phyloP scores from a whole-genome alignment of 1,284 basidiomycete species.

The Trametes polyzona region DNA sequence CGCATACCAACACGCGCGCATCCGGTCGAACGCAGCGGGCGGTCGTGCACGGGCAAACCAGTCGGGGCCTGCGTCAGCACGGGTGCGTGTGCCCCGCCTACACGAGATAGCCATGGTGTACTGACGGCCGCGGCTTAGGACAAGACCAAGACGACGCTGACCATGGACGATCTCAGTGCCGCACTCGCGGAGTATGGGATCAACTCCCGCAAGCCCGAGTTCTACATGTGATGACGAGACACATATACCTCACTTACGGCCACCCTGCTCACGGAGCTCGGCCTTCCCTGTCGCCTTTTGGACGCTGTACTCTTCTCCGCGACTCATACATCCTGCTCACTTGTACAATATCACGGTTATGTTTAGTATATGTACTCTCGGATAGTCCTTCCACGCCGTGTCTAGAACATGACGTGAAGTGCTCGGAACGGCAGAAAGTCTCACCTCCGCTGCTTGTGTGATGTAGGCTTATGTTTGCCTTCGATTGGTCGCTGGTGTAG shows the following conservation, averaged over 20 bases:
- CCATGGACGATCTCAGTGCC: conserved; percentile 95
- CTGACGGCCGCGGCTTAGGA: conserved; percentile 53
- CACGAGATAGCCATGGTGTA: not conserved
- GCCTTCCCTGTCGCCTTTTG: too few species aligned
- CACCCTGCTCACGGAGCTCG: not conserved
- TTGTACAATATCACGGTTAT: conserved; percentile 30
- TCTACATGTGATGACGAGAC: conserved; percentile 74
- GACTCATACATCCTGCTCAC: conserved; percentile 19
- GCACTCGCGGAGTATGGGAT: conserved; percentile 96
- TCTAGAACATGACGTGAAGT: too few species aligned
- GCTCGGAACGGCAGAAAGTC: too few species aligned
- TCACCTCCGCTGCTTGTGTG: too few species aligned
- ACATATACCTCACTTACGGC: conserved; percentile 12
- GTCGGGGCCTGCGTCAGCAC: conserved; percentile 59
- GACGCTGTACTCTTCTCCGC: conserved; percentile 20
- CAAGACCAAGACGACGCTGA: conserved; percentile 93
- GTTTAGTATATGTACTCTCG: too few species aligned
- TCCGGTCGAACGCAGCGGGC: conserved; percentile 80
- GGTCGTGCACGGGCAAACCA: conserved; percentile 68
- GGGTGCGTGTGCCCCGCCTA: conserved; percentile 47
- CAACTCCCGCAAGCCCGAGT: conserved; percentile 91
- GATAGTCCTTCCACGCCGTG: too few species aligned
- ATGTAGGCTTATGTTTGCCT: too few species aligned
- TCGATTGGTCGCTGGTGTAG: too few species aligned
- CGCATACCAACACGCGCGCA: conserved; percentile 96